Evolutionary conservation across 352 stramenopile genomes (phyloP).

Genomic region (Thalassiosira livingstoniorum): DNA sequence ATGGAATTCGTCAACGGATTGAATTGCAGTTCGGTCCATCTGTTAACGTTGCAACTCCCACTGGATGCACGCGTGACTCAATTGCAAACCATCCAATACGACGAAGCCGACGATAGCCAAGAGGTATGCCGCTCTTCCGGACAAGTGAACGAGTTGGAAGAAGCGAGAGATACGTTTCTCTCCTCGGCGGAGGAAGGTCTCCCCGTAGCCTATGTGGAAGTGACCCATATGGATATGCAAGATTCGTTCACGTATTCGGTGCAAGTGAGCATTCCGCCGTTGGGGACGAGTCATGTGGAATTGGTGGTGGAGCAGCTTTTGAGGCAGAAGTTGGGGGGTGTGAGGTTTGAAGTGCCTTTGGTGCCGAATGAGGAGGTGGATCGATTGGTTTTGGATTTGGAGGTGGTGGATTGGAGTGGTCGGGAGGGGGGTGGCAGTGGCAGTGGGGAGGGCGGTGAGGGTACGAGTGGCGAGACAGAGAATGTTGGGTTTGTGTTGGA

Average conservation of each 20-base stretch:
- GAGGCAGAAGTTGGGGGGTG: neutral
- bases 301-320: constrained; percentile 23
- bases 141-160: constrained; percentile 22
- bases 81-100: constrained; percentile 7
- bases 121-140: constrained; percentile 3
- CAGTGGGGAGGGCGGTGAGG: neutral
- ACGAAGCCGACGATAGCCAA: neutral
- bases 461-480: neutral
- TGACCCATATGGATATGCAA: constrained; percentile 11
- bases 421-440: neutral
- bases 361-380: constrained; percentile 29
- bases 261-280: constrained; percentile 21
- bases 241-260: constrained; percentile 21
- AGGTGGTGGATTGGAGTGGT: neutral
- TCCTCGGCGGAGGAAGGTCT: constrained; percentile 2
- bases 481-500: too few relatives aligned
- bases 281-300: constrained; percentile 10
- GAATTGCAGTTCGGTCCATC: constrained; percentile 21
- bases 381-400: constrained; percentile 17
- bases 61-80: constrained; percentile 11
- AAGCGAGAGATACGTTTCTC: constrained; percentile 19
- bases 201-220: constrained; percentile 16
- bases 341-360: constrained; percentile 21
- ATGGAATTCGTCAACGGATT: constrained; percentile 16
- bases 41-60: constrained; percentile 18